Conservation (phyloP, 2,329 filamentous ascomycete genomes). For the Fusarium oligoseptatum region DNA sequence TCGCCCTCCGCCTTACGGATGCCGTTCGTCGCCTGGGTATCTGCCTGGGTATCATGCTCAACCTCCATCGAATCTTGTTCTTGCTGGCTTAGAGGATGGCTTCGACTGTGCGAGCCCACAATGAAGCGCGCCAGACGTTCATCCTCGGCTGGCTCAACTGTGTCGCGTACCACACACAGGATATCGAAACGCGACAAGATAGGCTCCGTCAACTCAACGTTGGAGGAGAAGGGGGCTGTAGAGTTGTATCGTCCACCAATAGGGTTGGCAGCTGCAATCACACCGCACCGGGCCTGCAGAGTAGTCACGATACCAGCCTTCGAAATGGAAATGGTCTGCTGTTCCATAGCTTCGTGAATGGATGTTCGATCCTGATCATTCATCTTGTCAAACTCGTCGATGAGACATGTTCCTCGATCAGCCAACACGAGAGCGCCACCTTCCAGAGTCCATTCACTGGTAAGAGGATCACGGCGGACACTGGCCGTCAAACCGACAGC, state of each 20-base stretch:
- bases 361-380: constrained; percentile 98
- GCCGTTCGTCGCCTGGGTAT: constrained; percentile 50
- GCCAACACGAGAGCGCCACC: constrained; percentile 95
- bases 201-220: constrained; percentile 96
- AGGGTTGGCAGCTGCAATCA: constrained; percentile 96
- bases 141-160: constrained; percentile 91
- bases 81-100: constrained; percentile 76
- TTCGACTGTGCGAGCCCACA: constrained; percentile 91
- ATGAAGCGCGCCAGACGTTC: constrained; percentile 95
- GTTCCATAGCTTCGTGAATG: constrained; percentile 99
- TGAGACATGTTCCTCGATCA: constrained; percentile 93
- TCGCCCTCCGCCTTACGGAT: constrained; percentile 66
- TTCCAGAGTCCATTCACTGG: constrained; percentile 97
- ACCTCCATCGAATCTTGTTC: constrained; percentile 71
- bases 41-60: constrained; percentile 65
- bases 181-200: constrained; percentile 99
- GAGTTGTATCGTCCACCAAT: constrained; percentile 97
- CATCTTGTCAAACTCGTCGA: constrained; percentile 99
- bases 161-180: constrained; percentile 94
- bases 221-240: constrained; percentile 94
- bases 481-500: constrained; percentile 98
- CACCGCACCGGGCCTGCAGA: constrained; percentile 93
- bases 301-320: constrained; percentile 99
- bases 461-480: constrained; percentile 94
- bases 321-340: constrained; percentile 98